These are phyloP conservation scores for Solanum microdontum DNA, from an alignment of 257 asterid genomes.

Conservation along the genomic window DNA sequence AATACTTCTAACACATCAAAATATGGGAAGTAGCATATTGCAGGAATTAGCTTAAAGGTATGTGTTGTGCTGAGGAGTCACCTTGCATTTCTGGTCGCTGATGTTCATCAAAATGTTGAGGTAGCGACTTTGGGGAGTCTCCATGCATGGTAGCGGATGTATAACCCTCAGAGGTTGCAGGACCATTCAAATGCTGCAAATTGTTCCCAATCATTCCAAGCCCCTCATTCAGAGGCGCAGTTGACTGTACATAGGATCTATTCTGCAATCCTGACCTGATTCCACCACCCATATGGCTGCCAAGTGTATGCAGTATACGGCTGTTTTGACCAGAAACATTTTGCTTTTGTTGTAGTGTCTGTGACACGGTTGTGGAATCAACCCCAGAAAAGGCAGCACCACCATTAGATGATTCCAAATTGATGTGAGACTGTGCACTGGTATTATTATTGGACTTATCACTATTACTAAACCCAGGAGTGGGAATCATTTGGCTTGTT, in stretches of 20 bases:
- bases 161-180: slow-evolving; percentile 49
- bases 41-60: background rate
- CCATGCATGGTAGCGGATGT: slow-evolving; percentile 37
- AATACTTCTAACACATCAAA: background rate
- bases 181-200: slow-evolving; percentile 39
- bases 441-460: slow-evolving; percentile 29
- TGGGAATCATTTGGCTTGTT: slow-evolving; percentile 94
- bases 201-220: slow-evolving; percentile 50
- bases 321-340: slow-evolving; percentile 70
- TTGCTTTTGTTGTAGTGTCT: slow-evolving; percentile 67
- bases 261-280: slow-evolving; percentile 66
- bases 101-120: slow-evolving; percentile 54
- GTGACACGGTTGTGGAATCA: slow-evolving; percentile 52
- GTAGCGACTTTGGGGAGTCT: slow-evolving; percentile 44
- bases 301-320: slow-evolving; percentile 67
- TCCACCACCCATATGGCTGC: slow-evolving; percentile 80
- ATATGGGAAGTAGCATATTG: slow-evolving; percentile 2
- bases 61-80: slow-evolving; percentile 8
- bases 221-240: slow-evolving; percentile 55
- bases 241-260: slow-evolving; percentile 58
- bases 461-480: slow-evolving; percentile 72
- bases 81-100: slow-evolving; percentile 59
- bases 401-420: slow-evolving; percentile 44
- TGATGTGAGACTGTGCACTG: slow-evolving; percentile 39
- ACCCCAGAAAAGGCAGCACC: slow-evolving; percentile 42